Percentiles rank a stretch among this genome's conserved stretches.
Conservation (phyloP, 306 rosid species). For the Lotus japonicus region DNA sequence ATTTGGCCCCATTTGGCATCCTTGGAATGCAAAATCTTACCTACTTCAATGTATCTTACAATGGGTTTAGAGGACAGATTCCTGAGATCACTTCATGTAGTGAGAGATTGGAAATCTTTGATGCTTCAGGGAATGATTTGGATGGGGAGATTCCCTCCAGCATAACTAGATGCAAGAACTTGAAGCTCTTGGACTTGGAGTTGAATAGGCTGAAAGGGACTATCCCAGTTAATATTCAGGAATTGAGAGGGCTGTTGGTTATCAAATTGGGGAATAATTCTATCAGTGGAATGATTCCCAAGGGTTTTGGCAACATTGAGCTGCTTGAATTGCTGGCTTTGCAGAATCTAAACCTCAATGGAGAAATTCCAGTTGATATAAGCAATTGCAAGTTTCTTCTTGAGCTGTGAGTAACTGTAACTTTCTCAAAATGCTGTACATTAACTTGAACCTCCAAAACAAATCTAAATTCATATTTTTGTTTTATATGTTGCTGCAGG, state of each 20-base stretch:
- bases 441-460: conserved; percentile 21
- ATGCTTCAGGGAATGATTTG: conserved; percentile 74
- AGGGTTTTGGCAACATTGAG: conserved; percentile 56
- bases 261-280: conserved; percentile 71
- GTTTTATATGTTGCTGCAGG: conserved; percentile 55
- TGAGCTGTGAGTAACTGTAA: conserved; percentile 74
- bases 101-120: conserved; percentile 57
- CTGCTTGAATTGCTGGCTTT: conserved; percentile 82
- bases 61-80: conserved; percentile 60
- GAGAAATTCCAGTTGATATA: conserved; percentile 67
- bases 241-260: conserved; percentile 52
- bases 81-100: conserved; percentile 58
- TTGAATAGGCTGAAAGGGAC: conserved; percentile 60
- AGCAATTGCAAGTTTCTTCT: conserved; percentile 80
- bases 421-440: conserved; percentile 23
- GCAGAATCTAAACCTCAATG: conserved; percentile 68
- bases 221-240: conserved; percentile 55
- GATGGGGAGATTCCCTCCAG: conserved; percentile 78
- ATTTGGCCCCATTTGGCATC: conserved; percentile 63
- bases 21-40: conserved; percentile 56
- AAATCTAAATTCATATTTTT: conserved; percentile 20
- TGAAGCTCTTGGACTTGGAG: conserved; percentile 69
- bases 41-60: conserved; percentile 62
- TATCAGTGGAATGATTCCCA: conserved; percentile 62
- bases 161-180: conserved; percentile 63